Conservation (phyloP, 78 protist species). For the Ministeria vibrans region DNA sequence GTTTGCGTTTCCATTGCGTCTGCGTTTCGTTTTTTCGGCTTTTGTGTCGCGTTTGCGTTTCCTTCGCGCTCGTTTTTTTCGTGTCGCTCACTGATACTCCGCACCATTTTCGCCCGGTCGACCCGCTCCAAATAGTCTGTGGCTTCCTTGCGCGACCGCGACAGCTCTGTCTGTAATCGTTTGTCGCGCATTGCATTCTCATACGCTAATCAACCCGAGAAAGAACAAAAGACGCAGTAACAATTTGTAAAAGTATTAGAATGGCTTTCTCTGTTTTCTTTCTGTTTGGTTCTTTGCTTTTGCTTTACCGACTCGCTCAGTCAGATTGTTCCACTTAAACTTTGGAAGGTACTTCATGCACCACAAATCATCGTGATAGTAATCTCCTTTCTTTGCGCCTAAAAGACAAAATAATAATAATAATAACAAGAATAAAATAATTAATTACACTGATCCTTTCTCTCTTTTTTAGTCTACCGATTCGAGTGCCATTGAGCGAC, state of each 20-base stretch:
- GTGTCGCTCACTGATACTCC: too few relatives aligned
- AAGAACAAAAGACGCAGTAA: background rate
- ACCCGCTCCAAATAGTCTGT: conserved; percentile 26
- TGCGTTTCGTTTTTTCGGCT: too few relatives aligned
- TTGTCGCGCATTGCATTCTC: conserved; percentile 19
- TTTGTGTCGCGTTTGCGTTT: too few relatives aligned
- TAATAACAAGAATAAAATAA: too few relatives aligned
- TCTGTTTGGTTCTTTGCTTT: background rate
- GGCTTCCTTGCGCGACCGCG: conserved; percentile 25
- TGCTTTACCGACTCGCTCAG: conserved; percentile 23
- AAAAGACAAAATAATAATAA: too few relatives aligned
- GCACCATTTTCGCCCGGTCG: background rate
- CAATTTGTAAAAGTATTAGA: background rate
- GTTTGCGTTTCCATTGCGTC: too few relatives aligned
- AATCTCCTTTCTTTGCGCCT: conserved; percentile 39
- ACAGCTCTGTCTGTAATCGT: conserved; percentile 16
- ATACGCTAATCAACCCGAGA: background rate
- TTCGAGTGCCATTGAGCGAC: conserved; percentile 30
- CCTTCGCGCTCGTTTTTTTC: too few relatives aligned
- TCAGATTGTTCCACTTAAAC: conserved; percentile 80
- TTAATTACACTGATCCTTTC: too few relatives aligned
- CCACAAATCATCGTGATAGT: conserved; percentile 71
- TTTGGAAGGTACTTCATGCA: conserved; percentile 66
- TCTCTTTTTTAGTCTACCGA: too few relatives aligned
- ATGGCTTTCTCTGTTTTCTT: background rate